phyloP scores from a whole-genome alignment of 169 alveolate species.

The Theileria luwenshuni region DNA sequence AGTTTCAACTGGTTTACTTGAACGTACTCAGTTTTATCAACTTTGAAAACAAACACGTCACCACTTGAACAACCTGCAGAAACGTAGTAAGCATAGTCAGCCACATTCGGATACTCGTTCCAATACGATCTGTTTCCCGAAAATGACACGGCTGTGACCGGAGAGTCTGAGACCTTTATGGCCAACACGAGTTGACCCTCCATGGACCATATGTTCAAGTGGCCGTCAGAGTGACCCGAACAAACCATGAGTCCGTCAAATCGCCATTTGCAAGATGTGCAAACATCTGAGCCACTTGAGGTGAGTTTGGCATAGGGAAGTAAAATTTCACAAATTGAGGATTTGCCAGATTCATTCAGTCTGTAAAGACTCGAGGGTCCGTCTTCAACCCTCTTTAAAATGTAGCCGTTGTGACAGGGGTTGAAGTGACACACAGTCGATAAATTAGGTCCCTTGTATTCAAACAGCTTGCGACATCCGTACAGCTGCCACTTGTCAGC shows the following conservation, averaged over 20 bases:
- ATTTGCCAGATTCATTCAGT: neutral
- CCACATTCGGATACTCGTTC: conserved; percentile 6
- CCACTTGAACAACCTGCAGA: conserved; percentile 47
- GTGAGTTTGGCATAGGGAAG: conserved; percentile 38
- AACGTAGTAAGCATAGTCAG: conserved; percentile 15
- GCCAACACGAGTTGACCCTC: conserved; percentile 16
- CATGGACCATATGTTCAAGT: conserved; percentile 30
- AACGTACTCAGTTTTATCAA: conserved; percentile 5
- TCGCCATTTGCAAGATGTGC: conserved; percentile 52
- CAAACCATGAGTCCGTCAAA: conserved; percentile 41
- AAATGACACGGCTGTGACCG: conserved; percentile 49
- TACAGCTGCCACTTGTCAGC: conserved; percentile 60
- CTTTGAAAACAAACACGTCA: conserved; percentile 8
- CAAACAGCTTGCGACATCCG: conserved; percentile 43
- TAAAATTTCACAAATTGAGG: conserved; percentile 42
- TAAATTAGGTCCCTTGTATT: conserved; percentile 21
- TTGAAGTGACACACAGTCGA: conserved; percentile 42
- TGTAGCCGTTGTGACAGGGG: conserved; percentile 42
- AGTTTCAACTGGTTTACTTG: conserved; percentile 19
- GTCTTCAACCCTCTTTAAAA: conserved; percentile 54
- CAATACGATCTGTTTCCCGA: conserved; percentile 40
- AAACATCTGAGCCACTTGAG: conserved; percentile 19
- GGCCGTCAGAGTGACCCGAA: conserved; percentile 51
- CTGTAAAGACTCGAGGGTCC: conserved; percentile 49
- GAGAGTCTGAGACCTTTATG: neutral